Evolutionary conservation across 139 green algal species (phyloP).

Genomic region (Edaphochlamys debaryana): DNA sequence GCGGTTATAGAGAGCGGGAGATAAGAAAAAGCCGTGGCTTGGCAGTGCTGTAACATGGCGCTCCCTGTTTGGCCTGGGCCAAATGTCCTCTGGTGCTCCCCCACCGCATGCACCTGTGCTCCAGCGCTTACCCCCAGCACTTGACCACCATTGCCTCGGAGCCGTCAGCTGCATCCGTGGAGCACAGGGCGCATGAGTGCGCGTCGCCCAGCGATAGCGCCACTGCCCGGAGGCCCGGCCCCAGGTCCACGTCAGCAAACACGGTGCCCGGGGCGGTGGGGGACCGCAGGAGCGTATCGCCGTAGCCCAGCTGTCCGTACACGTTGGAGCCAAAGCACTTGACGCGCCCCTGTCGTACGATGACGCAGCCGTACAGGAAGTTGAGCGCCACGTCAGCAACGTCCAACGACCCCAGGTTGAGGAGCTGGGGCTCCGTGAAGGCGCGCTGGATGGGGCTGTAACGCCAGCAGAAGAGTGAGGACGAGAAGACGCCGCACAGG

Average conservation of each 20-base stretch:
- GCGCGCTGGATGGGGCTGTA: too few relatives aligned
- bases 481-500: neutral
- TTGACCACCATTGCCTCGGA: neutral
- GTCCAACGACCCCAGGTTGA: neutral
- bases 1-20: too few relatives aligned
- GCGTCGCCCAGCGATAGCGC: neutral
- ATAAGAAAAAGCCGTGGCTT: too few relatives aligned
- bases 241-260: neutral
- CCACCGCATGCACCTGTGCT: neutral
- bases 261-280: neutral
- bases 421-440: too few relatives aligned
- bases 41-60: neutral
- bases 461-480: neutral
- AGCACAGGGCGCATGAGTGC: neutral
- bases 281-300: neutral
- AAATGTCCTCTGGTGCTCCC: neutral
- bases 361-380: too few relatives aligned
- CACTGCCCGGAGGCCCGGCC: neutral
- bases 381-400: too few relatives aligned
- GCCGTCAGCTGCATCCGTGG: too few relatives aligned
- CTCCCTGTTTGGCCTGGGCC: too few relatives aligned
- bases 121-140: neutral
- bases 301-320: neutral
- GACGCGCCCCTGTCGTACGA: neutral
- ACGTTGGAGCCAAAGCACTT: neutral